These are phyloP conservation scores for Colletotrichum sp. DNA, from an alignment of 2,329 filamentous ascomycete genomes.

Conservation along the genomic window DNA sequence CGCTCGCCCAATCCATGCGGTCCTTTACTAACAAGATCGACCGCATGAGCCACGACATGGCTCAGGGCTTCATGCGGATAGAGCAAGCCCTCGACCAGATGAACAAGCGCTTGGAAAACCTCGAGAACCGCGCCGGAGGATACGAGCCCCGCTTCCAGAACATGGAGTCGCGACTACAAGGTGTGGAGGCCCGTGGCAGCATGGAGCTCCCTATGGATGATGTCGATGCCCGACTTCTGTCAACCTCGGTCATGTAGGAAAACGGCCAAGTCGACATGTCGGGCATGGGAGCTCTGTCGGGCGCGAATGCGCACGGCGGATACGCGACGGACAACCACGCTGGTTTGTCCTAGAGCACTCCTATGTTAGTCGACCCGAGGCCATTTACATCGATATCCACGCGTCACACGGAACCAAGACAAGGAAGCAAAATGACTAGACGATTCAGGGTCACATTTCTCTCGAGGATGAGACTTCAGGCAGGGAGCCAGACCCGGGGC, in stretches of 20 bases:
- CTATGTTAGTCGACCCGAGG: background rate
- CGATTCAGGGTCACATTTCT: background rate
- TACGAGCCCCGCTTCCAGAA: slow-evolving; percentile 51
- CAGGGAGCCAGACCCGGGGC: background rate
- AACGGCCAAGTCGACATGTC: slow-evolving; percentile 12
- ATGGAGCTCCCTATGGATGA: slow-evolving; percentile 45
- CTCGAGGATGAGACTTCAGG: background rate
- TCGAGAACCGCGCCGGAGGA: slow-evolving; percentile 50
- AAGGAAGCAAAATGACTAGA: background rate
- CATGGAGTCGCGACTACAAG: slow-evolving; percentile 46
- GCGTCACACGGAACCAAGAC: background rate
- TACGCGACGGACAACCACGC: background rate
- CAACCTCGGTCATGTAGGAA: slow-evolving; percentile 47
- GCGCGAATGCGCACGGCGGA: background rate
- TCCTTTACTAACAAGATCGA: slow-evolving; percentile 66
- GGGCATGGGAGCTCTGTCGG: background rate
- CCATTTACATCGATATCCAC: background rate
- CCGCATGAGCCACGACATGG: slow-evolving; percentile 61
- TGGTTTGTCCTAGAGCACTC: background rate
- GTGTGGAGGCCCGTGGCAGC: slow-evolving; percentile 36
- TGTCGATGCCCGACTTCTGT: slow-evolving; percentile 47
- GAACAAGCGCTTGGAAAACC: slow-evolving; percentile 59
- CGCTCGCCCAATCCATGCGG: slow-evolving; percentile 61
- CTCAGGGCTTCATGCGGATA: slow-evolving; percentile 56
- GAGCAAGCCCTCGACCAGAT: slow-evolving; percentile 55